Conservation (phyloP, 805 yeast species). For the Saccharomyces cerevisiae region DNA sequence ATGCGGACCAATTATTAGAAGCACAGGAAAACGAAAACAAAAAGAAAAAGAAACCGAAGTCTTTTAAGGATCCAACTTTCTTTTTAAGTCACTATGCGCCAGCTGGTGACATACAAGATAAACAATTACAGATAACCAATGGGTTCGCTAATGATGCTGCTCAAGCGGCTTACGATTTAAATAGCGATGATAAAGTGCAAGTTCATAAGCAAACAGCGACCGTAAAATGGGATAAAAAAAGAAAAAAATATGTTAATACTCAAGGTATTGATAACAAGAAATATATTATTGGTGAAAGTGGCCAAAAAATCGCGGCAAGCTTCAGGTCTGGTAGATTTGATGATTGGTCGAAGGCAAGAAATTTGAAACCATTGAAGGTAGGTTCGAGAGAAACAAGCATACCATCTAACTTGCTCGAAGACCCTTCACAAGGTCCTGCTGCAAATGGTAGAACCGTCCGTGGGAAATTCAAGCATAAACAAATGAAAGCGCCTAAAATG, state of each 20-base stretch:
- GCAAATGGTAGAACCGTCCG: slow-evolving; percentile 27
- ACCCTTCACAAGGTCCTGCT: slow-evolving; percentile 23
- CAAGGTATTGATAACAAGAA: slow-evolving; percentile 68
- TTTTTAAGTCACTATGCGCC: slow-evolving; percentile 90
- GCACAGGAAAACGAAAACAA: slow-evolving; percentile 16
- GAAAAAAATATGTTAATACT: slow-evolving; percentile 78
- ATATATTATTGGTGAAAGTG: slow-evolving; percentile 90
- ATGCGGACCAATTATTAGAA: slow-evolving; percentile 32
- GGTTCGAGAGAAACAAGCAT: slow-evolving; percentile 45
- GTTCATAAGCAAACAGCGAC: slow-evolving; percentile 57
- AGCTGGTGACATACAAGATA: slow-evolving; percentile 70
- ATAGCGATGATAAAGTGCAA: slow-evolving; percentile 65
- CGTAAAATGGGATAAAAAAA: slow-evolving; percentile 88
- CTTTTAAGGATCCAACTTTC: slow-evolving; percentile 68
- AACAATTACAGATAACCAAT: slow-evolving; percentile 45
- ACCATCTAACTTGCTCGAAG: slow-evolving; percentile 28
- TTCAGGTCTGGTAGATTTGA: slow-evolving; percentile 87
- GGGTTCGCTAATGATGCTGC: slow-evolving; percentile 80
- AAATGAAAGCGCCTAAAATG: slow-evolving; percentile 68
- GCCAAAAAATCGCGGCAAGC: slow-evolving; percentile 85
- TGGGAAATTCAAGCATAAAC: slow-evolving; percentile 64
- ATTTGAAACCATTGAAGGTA: slow-evolving; percentile 41
- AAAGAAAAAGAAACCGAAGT: slow-evolving; percentile 35
- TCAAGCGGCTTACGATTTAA: slow-evolving; percentile 79
- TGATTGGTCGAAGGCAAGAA: slow-evolving; percentile 76